Evolutionary conservation across 805 yeast species (phyloP).

Genomic region (Dipodascopsis uninucleata): DNA sequence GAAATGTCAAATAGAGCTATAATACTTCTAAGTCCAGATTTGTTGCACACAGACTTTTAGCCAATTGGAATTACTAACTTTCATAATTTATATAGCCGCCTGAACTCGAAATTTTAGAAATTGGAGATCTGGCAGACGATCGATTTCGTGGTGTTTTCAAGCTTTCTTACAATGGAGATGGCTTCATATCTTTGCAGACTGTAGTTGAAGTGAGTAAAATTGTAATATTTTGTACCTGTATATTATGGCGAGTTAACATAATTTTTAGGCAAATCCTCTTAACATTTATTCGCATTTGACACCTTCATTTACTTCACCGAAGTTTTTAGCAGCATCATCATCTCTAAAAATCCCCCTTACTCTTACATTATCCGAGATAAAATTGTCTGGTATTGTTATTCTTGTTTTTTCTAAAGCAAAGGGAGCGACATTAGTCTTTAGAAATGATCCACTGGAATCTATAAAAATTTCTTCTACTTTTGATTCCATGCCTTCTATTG

Average conservation of each 20-base stretch:
- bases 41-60: too few species aligned
- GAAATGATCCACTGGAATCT: constrained; percentile 82
- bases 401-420: constrained; percentile 77
- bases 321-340: constrained; percentile 60
- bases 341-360: constrained; percentile 76
- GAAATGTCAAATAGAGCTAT: too few species aligned
- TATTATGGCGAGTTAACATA: neutral
- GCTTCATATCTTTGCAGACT: constrained; percentile 68
- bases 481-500: constrained; percentile 77
- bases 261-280: constrained; percentile 68
- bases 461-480: constrained; percentile 83
- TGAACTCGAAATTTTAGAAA: constrained; percentile 69
- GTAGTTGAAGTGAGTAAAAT: constrained; percentile 45
- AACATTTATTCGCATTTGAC: constrained; percentile 52
- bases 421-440: constrained; percentile 80
- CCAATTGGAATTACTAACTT: neutral
- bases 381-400: constrained; percentile 74
- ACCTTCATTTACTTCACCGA: constrained; percentile 60
- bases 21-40: too few species aligned
- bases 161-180: constrained; percentile 70
- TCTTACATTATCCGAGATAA: constrained; percentile 66
- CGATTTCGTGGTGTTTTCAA: constrained; percentile 79
- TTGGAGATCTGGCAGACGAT: constrained; percentile 75
- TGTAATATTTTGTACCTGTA: neutral
- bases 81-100: constrained; percentile 45